Evolutionary conservation across 345 rosid genomes (phyloP), one percentile per base, ranked within the genome.

Genomic region (Eucalyptus pauciflora): DNA sequence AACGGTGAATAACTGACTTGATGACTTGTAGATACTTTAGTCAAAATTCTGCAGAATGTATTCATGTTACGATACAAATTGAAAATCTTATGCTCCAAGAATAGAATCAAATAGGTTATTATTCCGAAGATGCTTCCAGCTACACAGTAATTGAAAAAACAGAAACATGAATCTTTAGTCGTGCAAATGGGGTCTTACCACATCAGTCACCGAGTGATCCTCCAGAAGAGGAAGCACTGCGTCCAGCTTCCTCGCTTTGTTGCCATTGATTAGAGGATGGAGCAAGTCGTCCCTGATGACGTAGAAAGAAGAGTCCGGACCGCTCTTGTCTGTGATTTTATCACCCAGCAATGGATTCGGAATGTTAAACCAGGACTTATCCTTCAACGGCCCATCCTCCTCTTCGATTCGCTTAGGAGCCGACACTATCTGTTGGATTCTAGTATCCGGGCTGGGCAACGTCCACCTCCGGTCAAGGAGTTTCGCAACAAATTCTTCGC

Each of bases 181-280:
- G 31, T 12, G 31, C 8, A 22, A 89, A 87, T 86, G 87, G 6
- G 87, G 49, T 79, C 97, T 96, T 90, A 97, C 99, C 98, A 96
- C 94, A 90, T 96, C 98, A 48, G 99, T 96, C 14, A 96, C 94
- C 4, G 90, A 89, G 88, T 94, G 92, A 91, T 95, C 94, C 89
- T 90, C 90, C 45, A 97, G 91, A 76, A 96, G 95, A 62, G 96
- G 98, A 89, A 97, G 91, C 88, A 97, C 67, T 20, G 93, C 99
- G 86, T 97, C 99, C 76, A 96, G 92, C 92, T 97, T 97, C 91
- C 99, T 96, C 17, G 98, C 98, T 91, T 97, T 96, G 91, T 96
- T 97, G 90, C 99, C 99, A 91, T 96, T 96, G 27, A 96, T 94
- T 89, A 95, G 92, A 29, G 99, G 99, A 91, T 96, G 99, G 92